Evolutionary conservation across 2,329 filamentous ascomycete species (phyloP).

Genomic region (Plenodomus tracheiphilus): DNA sequence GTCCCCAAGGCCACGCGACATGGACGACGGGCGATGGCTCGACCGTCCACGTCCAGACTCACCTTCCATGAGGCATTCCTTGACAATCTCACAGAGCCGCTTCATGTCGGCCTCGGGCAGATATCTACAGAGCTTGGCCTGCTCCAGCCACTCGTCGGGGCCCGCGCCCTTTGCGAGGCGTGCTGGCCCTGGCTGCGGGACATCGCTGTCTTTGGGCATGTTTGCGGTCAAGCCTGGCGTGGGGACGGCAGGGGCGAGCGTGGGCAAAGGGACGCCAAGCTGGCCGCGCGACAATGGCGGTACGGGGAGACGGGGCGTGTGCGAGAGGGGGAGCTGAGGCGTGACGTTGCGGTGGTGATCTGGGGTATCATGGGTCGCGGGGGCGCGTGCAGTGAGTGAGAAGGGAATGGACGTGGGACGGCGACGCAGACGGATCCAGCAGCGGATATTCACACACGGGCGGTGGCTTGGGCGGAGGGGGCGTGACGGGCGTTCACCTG

Average conservation of each 20-base stretch:
- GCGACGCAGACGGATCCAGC: background rate
- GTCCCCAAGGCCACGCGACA: background rate
- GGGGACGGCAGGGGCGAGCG: background rate
- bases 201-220: constrained; percentile 59
- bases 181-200: constrained; percentile 90
- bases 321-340: constrained; percentile 33
- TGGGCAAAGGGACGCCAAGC: background rate
- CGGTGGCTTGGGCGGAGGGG: no score
- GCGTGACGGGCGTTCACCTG: background rate
- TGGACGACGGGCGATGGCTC: background rate
- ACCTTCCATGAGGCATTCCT: constrained; percentile 99
- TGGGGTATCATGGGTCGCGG: constrained; percentile 23
- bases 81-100: constrained; percentile 96
- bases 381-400: constrained; percentile 6
- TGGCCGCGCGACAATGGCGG: constrained; percentile 10
- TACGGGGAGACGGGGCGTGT: constrained; percentile 27
- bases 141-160: constrained; percentile 93
- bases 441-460: background rate
- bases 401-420: constrained; percentile 2
- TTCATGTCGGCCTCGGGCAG: constrained; percentile 97
- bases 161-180: constrained; percentile 81
- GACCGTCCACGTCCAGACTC: constrained; percentile 19
- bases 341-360: constrained; percentile 30
- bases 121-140: constrained; percentile 96
- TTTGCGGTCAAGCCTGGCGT: background rate